A percentile compares a stretch with the other conserved stretches of the same genome.
These are phyloP conservation scores for Sapria himalayana DNA, from an alignment of 345 rosid genomes.

Conservation along the genomic window DNA sequence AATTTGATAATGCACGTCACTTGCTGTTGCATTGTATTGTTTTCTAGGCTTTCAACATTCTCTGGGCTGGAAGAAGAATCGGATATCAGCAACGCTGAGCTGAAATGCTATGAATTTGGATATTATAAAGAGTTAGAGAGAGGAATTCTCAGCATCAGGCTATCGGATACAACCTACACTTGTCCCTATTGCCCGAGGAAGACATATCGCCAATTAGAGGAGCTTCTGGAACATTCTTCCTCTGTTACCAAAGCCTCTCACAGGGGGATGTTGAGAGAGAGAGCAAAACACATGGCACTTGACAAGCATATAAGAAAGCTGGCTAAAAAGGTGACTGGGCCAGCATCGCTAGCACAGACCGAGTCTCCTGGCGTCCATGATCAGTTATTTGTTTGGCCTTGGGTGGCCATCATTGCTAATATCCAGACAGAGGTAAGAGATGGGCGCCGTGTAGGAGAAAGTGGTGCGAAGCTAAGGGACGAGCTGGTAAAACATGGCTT, in stretches of 20 bases:
- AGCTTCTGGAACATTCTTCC: conserved; percentile 30
- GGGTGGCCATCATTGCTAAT: conserved; percentile 50
- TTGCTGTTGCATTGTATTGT: too few species aligned
- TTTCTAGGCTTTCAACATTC: too few species aligned
- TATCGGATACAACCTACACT: conserved; percentile 16
- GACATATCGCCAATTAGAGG: conserved; percentile 14
- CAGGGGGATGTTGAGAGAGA: conserved; percentile 13
- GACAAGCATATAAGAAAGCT: conserved; percentile 21
- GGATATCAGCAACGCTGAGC: conserved; percentile 7
- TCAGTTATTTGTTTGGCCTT: conserved; percentile 37
- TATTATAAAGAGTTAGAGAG: conserved; percentile 24
- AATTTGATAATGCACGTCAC: too few species aligned
- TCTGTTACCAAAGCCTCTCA: conserved; percentile 9
- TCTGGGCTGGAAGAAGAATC: neutral
- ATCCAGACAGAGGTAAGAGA: conserved; percentile 16
- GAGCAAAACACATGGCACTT: conserved; percentile 28
- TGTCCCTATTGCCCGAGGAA: conserved; percentile 32
- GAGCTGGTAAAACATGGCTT: conserved; percentile 33
- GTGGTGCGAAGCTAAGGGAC: conserved; percentile 32
- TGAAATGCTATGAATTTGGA: conserved; percentile 23
- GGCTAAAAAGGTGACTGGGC: conserved; percentile 9
- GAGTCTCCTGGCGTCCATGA: neutral
- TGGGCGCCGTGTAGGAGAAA: conserved; percentile 31
- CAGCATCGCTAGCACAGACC: neutral
- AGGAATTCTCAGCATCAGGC: conserved; percentile 12